phyloP scores from a whole-genome alignment of 2,329 filamentous ascomycete genomes.

The Dactylellina haptotyla region DNA sequence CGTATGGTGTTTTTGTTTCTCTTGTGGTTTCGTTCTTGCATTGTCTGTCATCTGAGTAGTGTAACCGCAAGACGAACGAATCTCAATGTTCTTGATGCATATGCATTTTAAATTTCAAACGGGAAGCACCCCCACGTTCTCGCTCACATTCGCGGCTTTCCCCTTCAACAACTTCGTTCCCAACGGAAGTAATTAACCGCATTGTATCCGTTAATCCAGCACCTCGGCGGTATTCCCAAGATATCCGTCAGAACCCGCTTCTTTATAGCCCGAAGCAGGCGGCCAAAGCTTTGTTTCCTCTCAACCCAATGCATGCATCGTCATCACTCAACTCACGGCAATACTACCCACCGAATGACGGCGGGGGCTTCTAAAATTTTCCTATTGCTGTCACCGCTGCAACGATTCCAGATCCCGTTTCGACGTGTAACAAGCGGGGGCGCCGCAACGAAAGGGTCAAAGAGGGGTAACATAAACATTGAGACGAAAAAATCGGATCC shows the following conservation, averaged over 20 bases:
- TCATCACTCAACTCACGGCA: constrained; percentile 23
- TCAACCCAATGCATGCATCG: too few relatives aligned
- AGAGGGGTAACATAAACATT: not conserved
- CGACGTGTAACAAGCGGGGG: constrained; percentile 42
- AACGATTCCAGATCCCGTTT: constrained; percentile 27
- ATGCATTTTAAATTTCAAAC: constrained; percentile 8
- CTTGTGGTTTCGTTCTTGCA: not conserved
- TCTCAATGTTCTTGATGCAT: not conserved
- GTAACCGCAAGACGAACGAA: not conserved
- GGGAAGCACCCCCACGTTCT: constrained; percentile 18
- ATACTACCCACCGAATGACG: constrained; percentile 28
- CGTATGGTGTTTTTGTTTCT: not conserved
- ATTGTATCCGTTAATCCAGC: not conserved
- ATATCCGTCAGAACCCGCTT: constrained; percentile 43
- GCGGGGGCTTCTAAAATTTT: constrained; percentile 11
- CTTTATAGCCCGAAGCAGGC: constrained; percentile 2
- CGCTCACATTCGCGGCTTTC: not conserved
- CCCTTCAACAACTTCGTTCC: not conserved
- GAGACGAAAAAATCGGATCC: too few relatives aligned
- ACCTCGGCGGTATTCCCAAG: not conserved
- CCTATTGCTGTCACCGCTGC: constrained; percentile 1
- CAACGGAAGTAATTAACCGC: not conserved
- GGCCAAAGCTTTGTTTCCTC: too few relatives aligned
- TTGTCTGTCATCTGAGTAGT: constrained; percentile 11
- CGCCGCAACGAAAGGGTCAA: not conserved